Evolutionary conservation across 148 eudicot genomes (phyloP), one percentile per base, ranked within the genome.

Genomic region (Silene uniflora): DNA sequence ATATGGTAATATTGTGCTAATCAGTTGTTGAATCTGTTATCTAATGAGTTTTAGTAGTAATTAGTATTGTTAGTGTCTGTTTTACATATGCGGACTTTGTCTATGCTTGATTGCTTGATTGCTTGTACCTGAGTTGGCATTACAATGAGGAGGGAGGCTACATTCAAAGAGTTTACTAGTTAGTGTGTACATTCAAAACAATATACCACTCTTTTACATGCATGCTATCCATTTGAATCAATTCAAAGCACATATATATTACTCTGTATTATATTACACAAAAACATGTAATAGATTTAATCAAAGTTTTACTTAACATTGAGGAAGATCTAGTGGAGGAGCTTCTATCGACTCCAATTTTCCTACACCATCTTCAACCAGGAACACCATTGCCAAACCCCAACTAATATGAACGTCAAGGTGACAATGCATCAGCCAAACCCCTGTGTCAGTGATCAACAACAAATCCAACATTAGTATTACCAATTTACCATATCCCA

Each of bases 251-350:
- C 62, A 54, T 13, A 67, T 17, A 55, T 35, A 46, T 42, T 6
- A 10, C 25, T 44, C 24, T 18, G 77, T 59, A 32, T 44, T n/a
- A n/a, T n/a, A n/a, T n/a, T n/a, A n/a, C n/a, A n/a, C 60, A 67
- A 62, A 46, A 25, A 32, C 25, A 32, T 55, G 24, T 64, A 27
- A 21, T 32, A 9, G 18, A 35, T 12, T n/a, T 76, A 49, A 71
- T 35, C 35, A 32, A 32, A 32, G 35, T 32, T 24, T 47, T 2
- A 70, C 32, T 87, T 70, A 93, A 82, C 98, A 91, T 77, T 67
- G 89, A 10, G 98, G 98, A 47, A 94, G 96, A 79, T 91, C 91
- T 6, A 84, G 73, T 62, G 98, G 97, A 77, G 98, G 98, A 46
- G 97, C 77, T 74, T 66, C 81, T 32, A 91, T 54, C 2, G 97